These are phyloP conservation scores for Zanthoxylum bungeanum DNA, from an alignment of 345 rosid genomes.

Conservation along the genomic window DNA sequence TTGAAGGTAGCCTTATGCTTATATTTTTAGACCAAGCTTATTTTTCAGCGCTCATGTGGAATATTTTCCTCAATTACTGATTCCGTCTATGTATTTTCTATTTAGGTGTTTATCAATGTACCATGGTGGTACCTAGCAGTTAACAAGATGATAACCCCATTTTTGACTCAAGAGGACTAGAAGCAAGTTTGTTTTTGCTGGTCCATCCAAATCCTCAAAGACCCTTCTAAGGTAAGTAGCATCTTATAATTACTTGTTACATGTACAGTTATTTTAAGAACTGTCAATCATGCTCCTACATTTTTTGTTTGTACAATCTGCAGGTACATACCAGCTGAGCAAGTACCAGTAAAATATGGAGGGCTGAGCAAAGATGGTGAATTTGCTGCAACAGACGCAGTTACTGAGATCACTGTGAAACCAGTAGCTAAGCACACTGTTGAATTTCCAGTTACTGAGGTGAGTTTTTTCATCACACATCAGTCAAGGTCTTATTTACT, in stretches of 20 bases:
- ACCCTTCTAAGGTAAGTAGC: constrained; percentile 69
- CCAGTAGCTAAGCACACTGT: constrained; percentile 60
- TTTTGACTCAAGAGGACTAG: constrained; percentile 85
- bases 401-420: constrained; percentile 53
- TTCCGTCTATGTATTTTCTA: not conserved
- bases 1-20: too few species aligned
- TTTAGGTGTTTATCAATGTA: constrained; percentile 82
- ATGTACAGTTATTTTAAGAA: not conserved
- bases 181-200: constrained; percentile 79
- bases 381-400: constrained; percentile 45
- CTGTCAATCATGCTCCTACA: not conserved
- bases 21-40: too few species aligned
- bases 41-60: too few species aligned
- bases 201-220: constrained; percentile 74
- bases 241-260: not conserved
- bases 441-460: constrained; percentile 83
- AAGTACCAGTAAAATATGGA: constrained; percentile 60
- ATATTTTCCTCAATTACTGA: not conserved
- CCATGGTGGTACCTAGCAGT: constrained; percentile 97
- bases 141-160: constrained; percentile 70
- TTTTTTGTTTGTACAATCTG: not conserved
- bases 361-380: constrained; percentile 57
- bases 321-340: constrained; percentile 68
- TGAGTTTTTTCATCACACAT: not conserved
- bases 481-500: not conserved